These are phyloP conservation scores for Sugiyamaella boreocaroliniensis DNA, from an alignment of 805 yeast species.

Conservation along the genomic window DNA sequence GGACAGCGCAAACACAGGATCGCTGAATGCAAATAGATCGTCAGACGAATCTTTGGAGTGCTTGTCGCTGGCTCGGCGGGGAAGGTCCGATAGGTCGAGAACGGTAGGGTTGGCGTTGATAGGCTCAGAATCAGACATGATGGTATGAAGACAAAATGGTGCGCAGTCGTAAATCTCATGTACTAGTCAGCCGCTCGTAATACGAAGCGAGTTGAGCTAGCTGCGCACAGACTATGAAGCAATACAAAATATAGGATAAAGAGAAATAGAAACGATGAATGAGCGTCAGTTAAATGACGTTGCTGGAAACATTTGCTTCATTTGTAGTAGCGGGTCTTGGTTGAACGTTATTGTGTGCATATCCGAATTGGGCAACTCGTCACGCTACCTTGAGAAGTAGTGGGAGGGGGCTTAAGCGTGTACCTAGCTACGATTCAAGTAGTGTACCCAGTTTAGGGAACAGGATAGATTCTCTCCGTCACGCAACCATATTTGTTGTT, in stretches of 20 bases:
- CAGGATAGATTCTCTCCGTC: too few species aligned
- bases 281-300: not conserved
- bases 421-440: too few species aligned
- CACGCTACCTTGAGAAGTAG: too few species aligned
- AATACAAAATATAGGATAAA: not conserved
- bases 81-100: conserved; percentile 66
- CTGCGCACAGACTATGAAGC: too few species aligned
- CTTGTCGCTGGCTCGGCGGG: conserved; percentile 39
- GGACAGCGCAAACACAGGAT: conserved; percentile 18
- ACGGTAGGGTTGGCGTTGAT: conserved; percentile 90
- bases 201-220: too few species aligned
- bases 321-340: not conserved
- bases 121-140: conserved; percentile 72
- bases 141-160: conserved; percentile 11
- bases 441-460: too few species aligned
- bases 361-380: too few species aligned
- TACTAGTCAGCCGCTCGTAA: not conserved
- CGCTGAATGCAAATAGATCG: conserved; percentile 9
- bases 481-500: too few species aligned
- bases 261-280: not conserved
- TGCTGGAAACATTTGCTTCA: not conserved
- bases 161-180: not conserved
- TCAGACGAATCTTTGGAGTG: conserved; percentile 6
- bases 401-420: too few species aligned
- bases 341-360: too few species aligned